Conservation (phyloP, 1,284 basidiomycete species). For the Apiotrichum sp. region DNA sequence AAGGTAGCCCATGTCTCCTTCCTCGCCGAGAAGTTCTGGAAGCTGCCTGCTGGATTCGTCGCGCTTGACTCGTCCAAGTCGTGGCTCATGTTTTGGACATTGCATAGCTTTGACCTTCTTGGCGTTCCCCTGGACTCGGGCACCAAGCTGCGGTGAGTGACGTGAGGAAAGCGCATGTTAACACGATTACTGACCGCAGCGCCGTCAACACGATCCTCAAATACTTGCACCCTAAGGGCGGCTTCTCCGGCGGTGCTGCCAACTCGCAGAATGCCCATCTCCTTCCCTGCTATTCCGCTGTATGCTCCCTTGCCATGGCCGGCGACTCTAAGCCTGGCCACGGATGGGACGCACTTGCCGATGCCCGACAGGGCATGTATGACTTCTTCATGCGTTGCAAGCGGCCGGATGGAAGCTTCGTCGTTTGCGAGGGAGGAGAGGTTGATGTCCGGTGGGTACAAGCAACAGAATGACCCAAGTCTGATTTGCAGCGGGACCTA, state of each 20-base stretch:
- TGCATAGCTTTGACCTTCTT: slow-evolving; percentile 70
- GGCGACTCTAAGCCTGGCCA: slow-evolving; percentile 60
- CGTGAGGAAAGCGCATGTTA: slow-evolving; percentile 72
- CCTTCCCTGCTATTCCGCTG: slow-evolving; percentile 82
- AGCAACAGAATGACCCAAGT: slow-evolving; percentile 46
- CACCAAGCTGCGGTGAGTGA: slow-evolving; percentile 63
- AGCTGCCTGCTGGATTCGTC: slow-evolving; percentile 63
- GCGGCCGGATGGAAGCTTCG: slow-evolving; percentile 87
- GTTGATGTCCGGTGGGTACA: slow-evolving; percentile 84
- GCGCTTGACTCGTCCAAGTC: slow-evolving; percentile 85
- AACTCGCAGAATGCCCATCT: slow-evolving; percentile 71
- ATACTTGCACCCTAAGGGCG: slow-evolving; percentile 74
- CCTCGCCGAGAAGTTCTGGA: slow-evolving; percentile 31
- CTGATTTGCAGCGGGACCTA: slow-evolving; percentile 58
- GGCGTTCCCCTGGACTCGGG: slow-evolving; percentile 69
- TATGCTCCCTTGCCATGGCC: slow-evolving; percentile 75
- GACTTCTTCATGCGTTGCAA: slow-evolving; percentile 89
- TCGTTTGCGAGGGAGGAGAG: slow-evolving; percentile 80
- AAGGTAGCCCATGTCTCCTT: slow-evolving; percentile 36
- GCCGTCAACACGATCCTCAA: slow-evolving; percentile 57
- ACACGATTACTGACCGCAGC: slow-evolving; percentile 50
- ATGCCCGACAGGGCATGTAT: slow-evolving; percentile 66
- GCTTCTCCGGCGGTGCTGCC: slow-evolving; percentile 84
- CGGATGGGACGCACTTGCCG: slow-evolving; percentile 70
- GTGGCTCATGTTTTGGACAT: slow-evolving; percentile 86